Conservation (phyloP, 805 yeast genomes). For the Wickerhamomyces ciferrii region DNA sequence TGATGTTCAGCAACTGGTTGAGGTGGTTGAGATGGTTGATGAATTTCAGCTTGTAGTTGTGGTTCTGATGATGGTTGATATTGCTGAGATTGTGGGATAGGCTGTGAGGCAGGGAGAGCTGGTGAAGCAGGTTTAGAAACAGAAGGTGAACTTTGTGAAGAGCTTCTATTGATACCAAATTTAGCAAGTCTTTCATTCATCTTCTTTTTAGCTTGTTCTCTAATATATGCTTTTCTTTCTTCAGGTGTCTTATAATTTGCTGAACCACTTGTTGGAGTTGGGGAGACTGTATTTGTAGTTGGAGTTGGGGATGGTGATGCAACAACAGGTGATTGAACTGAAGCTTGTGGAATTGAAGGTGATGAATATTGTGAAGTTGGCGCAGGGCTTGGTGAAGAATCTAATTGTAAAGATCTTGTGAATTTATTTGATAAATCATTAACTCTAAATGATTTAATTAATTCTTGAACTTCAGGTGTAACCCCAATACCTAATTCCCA, state of each 20-base stretch:
- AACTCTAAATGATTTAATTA: conserved; percentile 16
- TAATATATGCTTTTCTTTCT: conserved; percentile 70
- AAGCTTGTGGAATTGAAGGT: conserved; percentile 3
- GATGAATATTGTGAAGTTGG: conserved; percentile 1
- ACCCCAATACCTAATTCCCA: conserved; percentile 86
- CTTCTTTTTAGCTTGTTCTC: conserved; percentile 72
- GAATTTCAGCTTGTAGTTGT: conserved; percentile 20
- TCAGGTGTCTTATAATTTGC: conserved; percentile 38
- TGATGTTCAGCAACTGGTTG: conserved; percentile 27
- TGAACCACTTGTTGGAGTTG: conserved; percentile 8
- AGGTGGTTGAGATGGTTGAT: conserved; percentile 24
- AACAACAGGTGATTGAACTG: neutral
- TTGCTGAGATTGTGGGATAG: too few relatives aligned
- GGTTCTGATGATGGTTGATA: too few relatives aligned
- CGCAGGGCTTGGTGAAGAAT: conserved; percentile 6
- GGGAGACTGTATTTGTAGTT: too few relatives aligned
- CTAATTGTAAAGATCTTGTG: conserved; percentile 5
- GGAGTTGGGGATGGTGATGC: neutral
- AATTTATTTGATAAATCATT: conserved; percentile 15
- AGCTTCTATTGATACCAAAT: conserved; percentile 54
- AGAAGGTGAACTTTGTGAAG: neutral
- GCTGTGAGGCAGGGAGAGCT: neutral
- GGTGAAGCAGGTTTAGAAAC: conserved; percentile 12
- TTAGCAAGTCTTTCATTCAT: conserved; percentile 68
- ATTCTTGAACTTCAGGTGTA: conserved; percentile 37